Conservation (phyloP, 495 filamentous ascomycete genomes). For the Eremomyces bilateralis region DNA sequence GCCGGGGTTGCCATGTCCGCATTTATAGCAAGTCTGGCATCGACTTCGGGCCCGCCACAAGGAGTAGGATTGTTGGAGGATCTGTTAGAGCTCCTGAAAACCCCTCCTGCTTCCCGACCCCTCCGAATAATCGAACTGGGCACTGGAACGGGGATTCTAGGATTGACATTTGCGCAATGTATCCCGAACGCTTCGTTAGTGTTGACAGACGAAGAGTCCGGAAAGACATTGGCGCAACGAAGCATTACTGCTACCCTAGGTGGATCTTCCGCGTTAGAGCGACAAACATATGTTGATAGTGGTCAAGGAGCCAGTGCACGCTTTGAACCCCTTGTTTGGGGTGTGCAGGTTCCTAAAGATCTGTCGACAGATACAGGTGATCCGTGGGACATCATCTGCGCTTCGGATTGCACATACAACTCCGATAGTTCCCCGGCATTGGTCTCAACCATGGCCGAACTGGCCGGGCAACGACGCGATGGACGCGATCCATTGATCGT, state of each 20-base stretch:
- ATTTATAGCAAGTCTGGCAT: no score
- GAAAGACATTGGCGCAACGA: no score
- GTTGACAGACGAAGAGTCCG: constrained; percentile 73
- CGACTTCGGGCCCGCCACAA: no score
- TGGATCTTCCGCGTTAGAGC: no score
- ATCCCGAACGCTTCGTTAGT: constrained; percentile 33
- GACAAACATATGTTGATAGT: no score
- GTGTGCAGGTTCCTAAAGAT: no score
- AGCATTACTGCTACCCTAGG: no score
- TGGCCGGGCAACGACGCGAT: constrained; percentile 30
- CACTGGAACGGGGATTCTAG: constrained; percentile 67
- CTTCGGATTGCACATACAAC: constrained; percentile 95
- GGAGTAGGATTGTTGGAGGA: no score
- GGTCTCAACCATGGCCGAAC: constrained; percentile 39
- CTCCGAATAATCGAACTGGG: constrained; percentile 48
- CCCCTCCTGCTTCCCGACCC: not conserved
- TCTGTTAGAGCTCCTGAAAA: no score
- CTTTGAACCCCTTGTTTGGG: no score
- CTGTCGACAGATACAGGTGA: no score
- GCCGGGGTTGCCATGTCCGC: not conserved
- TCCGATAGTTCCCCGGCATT: constrained; percentile 55
- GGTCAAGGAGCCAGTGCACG: no score
- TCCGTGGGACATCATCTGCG: constrained; percentile 43
- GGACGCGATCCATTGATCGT: constrained; percentile 36
- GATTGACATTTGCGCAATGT: constrained; percentile 45